Evolutionary conservation across 495 filamentous ascomycete species (phyloP), one percentile per base, ranked within the genome.

Genomic region (Neurospora sp.): DNA sequence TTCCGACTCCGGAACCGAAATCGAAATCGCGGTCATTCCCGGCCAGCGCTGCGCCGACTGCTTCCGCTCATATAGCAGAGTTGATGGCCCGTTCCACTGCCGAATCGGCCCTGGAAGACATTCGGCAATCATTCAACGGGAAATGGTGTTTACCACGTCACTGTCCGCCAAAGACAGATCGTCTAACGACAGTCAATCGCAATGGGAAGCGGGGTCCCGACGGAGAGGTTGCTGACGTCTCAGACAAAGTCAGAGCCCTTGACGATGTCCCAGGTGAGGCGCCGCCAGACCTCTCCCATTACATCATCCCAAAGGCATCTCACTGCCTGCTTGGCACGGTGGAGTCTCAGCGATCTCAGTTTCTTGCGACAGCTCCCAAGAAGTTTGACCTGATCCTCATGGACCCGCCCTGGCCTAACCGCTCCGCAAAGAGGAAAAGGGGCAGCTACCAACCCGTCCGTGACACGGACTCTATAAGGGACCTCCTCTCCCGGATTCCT

Each of bases 331-430:
- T 72, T n/a, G 84, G 84, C 69, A 82, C 79, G 45, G 80, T 87
- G 72, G 70, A 77, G n/a, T 75, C 78, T 8, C 78, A 76, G 40
- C 75, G 79, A 3, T 44, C 73, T 7, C 44, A 53, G 3, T 83
- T 87, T 72, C 72, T 80, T 4, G 69, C 73, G 39, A 39, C 73
- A 17, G 79, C 82, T 16, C 83, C 83, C 70, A 14, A 41, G 1
- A 9, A 48, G 2, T 97, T 97, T 82, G 86, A 95, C 78, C 83
- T 97, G 44, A 87, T 98, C 68, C 80, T 97, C 35, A 86, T 98
- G 8, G 96, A 98, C 78, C 96, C 96, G 22, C 96, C 96, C 3
- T 99, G 95, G 95, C 91, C 93, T 3, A 98, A 97, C 77, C 86
- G 88, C n/a, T 97, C 94, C 31, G 96, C 90, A 10, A 86, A 87